Base-by-base conservation (phyloP, 306 rosid genomes). In the Gillenia trifoliata region DNA sequence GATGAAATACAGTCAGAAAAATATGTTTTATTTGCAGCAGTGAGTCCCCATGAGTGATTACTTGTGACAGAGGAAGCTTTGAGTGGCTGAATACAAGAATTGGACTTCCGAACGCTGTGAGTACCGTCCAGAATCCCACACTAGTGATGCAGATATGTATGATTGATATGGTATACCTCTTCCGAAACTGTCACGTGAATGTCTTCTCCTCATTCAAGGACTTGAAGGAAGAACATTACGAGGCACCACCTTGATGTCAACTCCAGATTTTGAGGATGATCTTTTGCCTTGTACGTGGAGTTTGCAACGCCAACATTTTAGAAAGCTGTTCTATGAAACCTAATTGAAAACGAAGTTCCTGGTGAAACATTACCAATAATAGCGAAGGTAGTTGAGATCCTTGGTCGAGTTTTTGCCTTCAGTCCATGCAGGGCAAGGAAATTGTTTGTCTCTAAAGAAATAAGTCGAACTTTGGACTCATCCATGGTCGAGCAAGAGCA, bases 131-230 rank as follows among this genome's bases (percentile, higher is more conserved):
- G n/a, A n/a, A n/a, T n/a, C 28, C 77, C 77, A 73, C 11, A 60
- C 30, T 45, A 73, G 28, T 4, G 61, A 40, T 8, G 69, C 55
- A 26, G 70, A 73, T 8, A 62, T 60, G 9, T 62, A 23, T 11
- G 47, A 25, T 11, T 1, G 19, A 20, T 16, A 23, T 1, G 20
- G 17, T 25, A 73, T 10, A 28, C 41, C 69, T 26, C 16, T 41
- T 61, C 68, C 77, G 30, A 3, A 10, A 73, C 43, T 16, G 56
- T 26, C 19, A 77, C 85, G 1, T 64, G 34, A 80, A 84, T 19
- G 72, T 65, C 26, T 80, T 76, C 60, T 71, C 57, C 76, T 84
- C 78, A 23, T 57, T 31, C 70, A 81, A 52, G 2, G 76, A 52
- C 45, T 61, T 40, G 47, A 84, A 81, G n/a, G 68, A 4, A 17